Conservation (phyloP, 225 moss, liverwort and hornwort species). For the Bryum argenteum region DNA sequence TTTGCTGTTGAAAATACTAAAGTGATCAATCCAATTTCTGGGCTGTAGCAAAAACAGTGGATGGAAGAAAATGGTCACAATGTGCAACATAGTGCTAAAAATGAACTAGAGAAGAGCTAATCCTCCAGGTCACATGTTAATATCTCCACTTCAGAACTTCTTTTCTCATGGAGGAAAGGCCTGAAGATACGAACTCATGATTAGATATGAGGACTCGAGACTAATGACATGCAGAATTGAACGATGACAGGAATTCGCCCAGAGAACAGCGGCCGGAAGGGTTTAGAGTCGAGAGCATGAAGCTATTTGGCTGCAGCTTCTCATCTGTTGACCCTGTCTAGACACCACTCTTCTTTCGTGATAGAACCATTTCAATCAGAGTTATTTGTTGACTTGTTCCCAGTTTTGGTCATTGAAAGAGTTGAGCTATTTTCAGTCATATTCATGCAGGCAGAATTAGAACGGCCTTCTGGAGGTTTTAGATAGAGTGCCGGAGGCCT, state of each 20-base stretch:
- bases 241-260: constrained; percentile 52
- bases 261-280: constrained; percentile 35
- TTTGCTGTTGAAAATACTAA: background rate
- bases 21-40: background rate
- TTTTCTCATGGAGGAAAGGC: background rate
- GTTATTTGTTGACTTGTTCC: too few relatives aligned
- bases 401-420: too few relatives aligned
- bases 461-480: too few relatives aligned
- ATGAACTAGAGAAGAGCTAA: background rate
- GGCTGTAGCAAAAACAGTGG: background rate
- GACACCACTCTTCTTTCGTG: constrained; percentile 8
- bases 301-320: constrained; percentile 29
- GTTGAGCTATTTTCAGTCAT: too few relatives aligned
- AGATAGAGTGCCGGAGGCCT: too few relatives aligned
- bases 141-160: background rate
- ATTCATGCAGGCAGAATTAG: too few relatives aligned
- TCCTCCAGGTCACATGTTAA: background rate
- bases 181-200: background rate
- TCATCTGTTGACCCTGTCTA: constrained; percentile 18
- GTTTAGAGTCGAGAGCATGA: constrained; percentile 4
- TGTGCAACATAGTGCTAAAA: background rate
- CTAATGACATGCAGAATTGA: constrained; percentile 8
- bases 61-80: background rate
- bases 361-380: background rate
- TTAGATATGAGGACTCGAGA: background rate